Percentiles rank a stretch among this genome's conserved stretches.
Conservation (phyloP, 2,329 filamentous ascomycete species). For the Nigrograna mackinnonii region DNA sequence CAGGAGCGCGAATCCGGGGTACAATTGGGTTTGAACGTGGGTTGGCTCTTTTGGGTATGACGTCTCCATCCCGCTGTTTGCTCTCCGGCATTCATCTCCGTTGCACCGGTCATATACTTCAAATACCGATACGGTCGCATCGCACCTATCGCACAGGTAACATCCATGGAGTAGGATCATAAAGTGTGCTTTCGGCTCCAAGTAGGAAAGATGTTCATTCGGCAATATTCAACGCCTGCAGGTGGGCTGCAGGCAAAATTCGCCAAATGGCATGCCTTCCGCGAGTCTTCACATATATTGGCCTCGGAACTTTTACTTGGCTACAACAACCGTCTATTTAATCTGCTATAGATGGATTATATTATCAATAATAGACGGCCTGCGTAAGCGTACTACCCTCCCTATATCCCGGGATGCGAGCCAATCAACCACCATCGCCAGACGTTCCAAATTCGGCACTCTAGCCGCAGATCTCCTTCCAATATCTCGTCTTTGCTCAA, state of each 20-base stretch:
- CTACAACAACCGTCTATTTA: background rate
- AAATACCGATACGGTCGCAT: background rate
- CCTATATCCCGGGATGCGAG: background rate
- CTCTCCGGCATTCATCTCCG: background rate
- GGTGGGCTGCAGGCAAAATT: slow-evolving; percentile 3
- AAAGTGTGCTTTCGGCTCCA: slow-evolving; percentile 1
- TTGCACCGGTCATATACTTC: background rate
- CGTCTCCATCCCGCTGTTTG: too few relatives aligned
- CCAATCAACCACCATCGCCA: slow-evolving; percentile 7
- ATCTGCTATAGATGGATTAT: slow-evolving; percentile 6
- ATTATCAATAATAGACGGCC: slow-evolving; percentile 2
- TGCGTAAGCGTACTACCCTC: slow-evolving; percentile 2
- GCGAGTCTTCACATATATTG: slow-evolving; percentile 12
- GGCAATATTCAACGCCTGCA: slow-evolving; percentile 4
- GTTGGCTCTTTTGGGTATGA: too few relatives aligned
- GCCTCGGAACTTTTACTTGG: slow-evolving; percentile 1
- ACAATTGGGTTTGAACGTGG: too few relatives aligned
- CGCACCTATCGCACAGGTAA: background rate
- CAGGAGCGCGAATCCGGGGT: too few relatives aligned
- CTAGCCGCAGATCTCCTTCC: slow-evolving; percentile 13
- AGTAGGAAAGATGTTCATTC: slow-evolving; percentile 13
- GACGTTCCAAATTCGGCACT: slow-evolving; percentile 7
- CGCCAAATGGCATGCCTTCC: slow-evolving; percentile 9
- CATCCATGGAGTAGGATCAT: slow-evolving; percentile 1
- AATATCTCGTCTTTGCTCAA: slow-evolving; percentile 1